These are phyloP conservation scores for Aciculosporium take DNA, from an alignment of 2,329 filamentous ascomycete species.

Conservation along the genomic window DNA sequence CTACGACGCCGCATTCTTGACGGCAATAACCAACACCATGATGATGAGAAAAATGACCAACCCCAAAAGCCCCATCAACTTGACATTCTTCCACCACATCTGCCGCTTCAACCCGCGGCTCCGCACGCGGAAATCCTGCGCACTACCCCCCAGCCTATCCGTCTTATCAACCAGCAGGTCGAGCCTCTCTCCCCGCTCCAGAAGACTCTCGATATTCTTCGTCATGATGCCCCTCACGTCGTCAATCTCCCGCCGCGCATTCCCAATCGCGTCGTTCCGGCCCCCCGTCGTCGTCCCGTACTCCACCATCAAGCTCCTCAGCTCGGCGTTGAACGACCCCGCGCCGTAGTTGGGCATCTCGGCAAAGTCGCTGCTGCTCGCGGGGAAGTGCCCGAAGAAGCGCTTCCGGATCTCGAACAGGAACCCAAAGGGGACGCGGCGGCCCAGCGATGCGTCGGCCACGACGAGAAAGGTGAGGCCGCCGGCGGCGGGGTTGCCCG, in stretches of 20 bases:
- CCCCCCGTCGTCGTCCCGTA: constrained; percentile 67
- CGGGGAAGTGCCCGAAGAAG: constrained; percentile 60
- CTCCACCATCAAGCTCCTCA: constrained; percentile 66
- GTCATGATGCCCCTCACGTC: constrained; percentile 90
- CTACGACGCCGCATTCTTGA: constrained; percentile 26
- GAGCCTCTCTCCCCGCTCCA: constrained; percentile 85
- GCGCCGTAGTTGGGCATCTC: constrained; percentile 80
- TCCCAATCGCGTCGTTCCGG: constrained; percentile 67
- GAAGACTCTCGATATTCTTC: constrained; percentile 78
- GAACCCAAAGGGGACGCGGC: constrained; percentile 85
- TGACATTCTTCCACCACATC: constrained; percentile 99
- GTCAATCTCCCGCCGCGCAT: constrained; percentile 80
- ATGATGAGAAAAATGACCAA: constrained; percentile 52
- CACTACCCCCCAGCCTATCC: constrained; percentile 74
- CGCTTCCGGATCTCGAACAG: constrained; percentile 80
- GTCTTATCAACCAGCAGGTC: constrained; percentile 95
- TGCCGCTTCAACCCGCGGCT: constrained; percentile 73
- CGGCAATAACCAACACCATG: constrained; percentile 38
- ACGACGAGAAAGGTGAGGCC: constrained; percentile 88
- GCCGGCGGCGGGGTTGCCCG: constrained; percentile 46
- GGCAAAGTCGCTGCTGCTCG: constrained; percentile 57
- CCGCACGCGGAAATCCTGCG: constrained; percentile 78
- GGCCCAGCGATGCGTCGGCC: constrained; percentile 64
- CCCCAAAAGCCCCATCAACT: constrained; percentile 69
- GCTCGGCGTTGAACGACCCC: constrained; percentile 67